Conservation (phyloP, 2,329 filamentous ascomycete genomes). For the Arthroderma sp. region DNA sequence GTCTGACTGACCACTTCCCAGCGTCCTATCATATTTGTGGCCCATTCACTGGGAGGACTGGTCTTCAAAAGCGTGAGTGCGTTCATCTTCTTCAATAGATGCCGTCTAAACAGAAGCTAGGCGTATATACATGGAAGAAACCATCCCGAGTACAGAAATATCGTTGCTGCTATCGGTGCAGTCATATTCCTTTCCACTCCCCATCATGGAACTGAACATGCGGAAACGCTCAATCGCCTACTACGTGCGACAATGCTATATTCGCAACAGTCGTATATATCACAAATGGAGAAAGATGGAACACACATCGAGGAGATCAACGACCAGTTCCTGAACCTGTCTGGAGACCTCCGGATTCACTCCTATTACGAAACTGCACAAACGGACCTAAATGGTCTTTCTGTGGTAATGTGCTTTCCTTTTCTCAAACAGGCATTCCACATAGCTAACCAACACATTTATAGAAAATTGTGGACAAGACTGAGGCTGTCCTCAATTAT, state of each 20-base stretch:
- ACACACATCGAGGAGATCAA: conserved; percentile 27
- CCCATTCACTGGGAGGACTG: conserved; percentile 35
- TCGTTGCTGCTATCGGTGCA: conserved; percentile 1
- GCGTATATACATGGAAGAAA: conserved; percentile 10
- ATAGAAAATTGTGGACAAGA: too few relatives aligned
- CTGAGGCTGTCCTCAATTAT: too few relatives aligned
- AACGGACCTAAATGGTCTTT: too few relatives aligned
- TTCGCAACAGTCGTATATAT: conserved; percentile 25
- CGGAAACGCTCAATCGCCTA: conserved; percentile 16
- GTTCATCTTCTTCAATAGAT: neutral
- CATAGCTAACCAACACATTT: too few relatives aligned
- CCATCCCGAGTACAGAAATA: conserved; percentile 4
- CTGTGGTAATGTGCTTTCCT: too few relatives aligned
- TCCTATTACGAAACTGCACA: conserved; percentile 39
- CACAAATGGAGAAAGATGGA: conserved; percentile 26
- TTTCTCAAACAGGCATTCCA: too few relatives aligned
- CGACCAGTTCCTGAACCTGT: conserved; percentile 30
- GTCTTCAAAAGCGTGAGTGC: conserved; percentile 16
- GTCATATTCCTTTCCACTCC: conserved; percentile 17
- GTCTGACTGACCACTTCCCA: too few relatives aligned
- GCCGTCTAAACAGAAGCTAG: conserved; percentile 6
- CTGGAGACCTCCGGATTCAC: conserved; percentile 22
- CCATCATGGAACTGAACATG: conserved; percentile 14
- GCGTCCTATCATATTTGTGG: conserved; percentile 28
- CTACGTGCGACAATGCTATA: conserved; percentile 15